A percentile compares a stretch with the other conserved stretches of the same genome.
Evolutionary conservation across 176 grass and related monocot species (phyloP).

Genomic region (Thinopyrum elongatum): DNA sequence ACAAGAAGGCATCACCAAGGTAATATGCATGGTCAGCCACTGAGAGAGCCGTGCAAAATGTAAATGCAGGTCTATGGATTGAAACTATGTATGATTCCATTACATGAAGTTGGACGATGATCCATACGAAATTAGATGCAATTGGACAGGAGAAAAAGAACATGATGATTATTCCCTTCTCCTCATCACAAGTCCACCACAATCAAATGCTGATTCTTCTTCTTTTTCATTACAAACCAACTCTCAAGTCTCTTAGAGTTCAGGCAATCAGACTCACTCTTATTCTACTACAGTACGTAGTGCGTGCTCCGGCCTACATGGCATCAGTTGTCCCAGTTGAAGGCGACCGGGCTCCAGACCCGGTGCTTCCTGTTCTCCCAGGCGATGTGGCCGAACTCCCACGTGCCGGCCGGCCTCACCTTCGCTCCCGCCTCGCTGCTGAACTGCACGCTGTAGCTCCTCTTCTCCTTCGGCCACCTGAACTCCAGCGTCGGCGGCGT

Average conservation of each 20-base stretch:
- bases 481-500: constrained; percentile 49
- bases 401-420: background rate
- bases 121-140: no score
- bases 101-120: no score
- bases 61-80: no score
- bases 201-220: background rate
- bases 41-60: no score
- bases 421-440: background rate
- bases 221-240: background rate
- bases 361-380: constrained; percentile 43
- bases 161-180: background rate
- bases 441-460: constrained; percentile 52
- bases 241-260: background rate
- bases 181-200: background rate
- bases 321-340: background rate
- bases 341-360: constrained; percentile 27
- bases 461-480: constrained; percentile 7
- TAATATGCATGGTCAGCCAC: no score
- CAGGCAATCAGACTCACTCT: background rate
- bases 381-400: constrained; percentile 10
- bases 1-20: no score
- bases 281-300: background rate
- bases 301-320: background rate
- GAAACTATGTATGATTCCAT: no score
- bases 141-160: no score